phyloP scores from a whole-genome alignment of 176 grass and related monocot species.

The Oryza longistaminata region DNA sequence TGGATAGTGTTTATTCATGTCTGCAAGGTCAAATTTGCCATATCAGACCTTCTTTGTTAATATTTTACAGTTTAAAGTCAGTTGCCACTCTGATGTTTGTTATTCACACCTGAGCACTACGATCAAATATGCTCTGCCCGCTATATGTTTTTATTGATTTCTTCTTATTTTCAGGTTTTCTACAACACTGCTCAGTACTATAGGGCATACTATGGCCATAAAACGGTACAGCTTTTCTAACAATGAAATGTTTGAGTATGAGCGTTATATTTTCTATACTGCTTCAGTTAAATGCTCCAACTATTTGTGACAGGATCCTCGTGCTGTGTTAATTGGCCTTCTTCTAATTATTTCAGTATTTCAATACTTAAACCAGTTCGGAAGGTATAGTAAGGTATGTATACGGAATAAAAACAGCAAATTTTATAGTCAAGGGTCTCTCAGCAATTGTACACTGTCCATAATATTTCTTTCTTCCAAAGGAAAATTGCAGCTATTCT shows the following conservation, averaged over 20 bases:
- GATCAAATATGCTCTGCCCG: slow-evolving; percentile 4
- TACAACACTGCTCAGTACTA: slow-evolving; percentile 93
- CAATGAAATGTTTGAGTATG: not conserved
- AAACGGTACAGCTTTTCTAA: slow-evolving; percentile 55
- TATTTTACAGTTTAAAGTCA: not conserved
- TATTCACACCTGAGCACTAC: not conserved
- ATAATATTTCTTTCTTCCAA: not conserved
- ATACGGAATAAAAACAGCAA: slow-evolving; percentile 17
- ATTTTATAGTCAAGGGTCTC: not conserved
- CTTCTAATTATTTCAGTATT: slow-evolving; percentile 86
- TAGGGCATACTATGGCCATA: slow-evolving; percentile 79
- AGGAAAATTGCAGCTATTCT: not conserved
- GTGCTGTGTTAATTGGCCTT: slow-evolving; percentile 87
- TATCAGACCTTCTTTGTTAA: not conserved
- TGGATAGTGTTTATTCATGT: not conserved
- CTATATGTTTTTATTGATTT: not conserved
- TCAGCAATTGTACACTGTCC: not conserved
- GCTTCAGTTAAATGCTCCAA: not conserved
- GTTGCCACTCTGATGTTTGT: not conserved
- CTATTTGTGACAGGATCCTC: slow-evolving; percentile 67
- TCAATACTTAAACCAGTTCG: slow-evolving; percentile 89
- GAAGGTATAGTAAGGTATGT: slow-evolving; percentile 79
- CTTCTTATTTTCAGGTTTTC: slow-evolving; percentile 68
- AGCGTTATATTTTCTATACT: slow-evolving; percentile 20
- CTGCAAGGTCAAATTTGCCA: not conserved